These are phyloP conservation scores for Apostasia ramifera DNA, from an alignment of 106 monocot species.

Conservation along the genomic window DNA sequence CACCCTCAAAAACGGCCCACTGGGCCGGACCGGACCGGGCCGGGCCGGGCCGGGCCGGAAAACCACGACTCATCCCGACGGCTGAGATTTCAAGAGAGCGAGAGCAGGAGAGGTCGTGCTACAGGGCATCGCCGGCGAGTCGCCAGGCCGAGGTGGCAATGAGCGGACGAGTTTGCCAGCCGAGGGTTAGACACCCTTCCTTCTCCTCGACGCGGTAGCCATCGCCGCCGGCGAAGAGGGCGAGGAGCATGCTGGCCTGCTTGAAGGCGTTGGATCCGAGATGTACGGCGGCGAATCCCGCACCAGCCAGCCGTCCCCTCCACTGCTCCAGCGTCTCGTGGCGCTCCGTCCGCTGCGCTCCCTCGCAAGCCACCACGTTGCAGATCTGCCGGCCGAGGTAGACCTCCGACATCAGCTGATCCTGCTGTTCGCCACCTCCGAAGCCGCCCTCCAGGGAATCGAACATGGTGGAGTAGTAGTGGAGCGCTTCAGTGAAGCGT, in stretches of 20 bases:
- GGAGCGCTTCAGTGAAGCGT: slow-evolving; percentile 87
- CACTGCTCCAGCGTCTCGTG: slow-evolving; percentile 79
- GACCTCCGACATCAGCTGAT: slow-evolving; percentile 62
- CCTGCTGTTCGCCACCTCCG: slow-evolving; percentile 18
- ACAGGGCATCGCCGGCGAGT: background rate
- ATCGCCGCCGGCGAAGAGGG: slow-evolving; percentile 66
- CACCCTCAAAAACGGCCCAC: too few species aligned
- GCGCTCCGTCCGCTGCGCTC: slow-evolving; percentile 62
- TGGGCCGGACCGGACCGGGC: too few species aligned
- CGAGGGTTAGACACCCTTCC: slow-evolving; percentile 85
- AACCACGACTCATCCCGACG: too few species aligned
- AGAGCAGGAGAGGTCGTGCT: too few species aligned
- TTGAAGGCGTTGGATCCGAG: slow-evolving; percentile 88
- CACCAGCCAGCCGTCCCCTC: slow-evolving; percentile 35
- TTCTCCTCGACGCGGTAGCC: slow-evolving; percentile 87
- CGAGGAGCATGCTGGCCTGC: slow-evolving; percentile 86
- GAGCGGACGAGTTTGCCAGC: slow-evolving; percentile 88
- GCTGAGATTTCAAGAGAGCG: too few species aligned
- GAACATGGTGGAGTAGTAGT: slow-evolving; percentile 96
- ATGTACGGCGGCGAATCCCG: slow-evolving; percentile 62
- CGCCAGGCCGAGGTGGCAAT: slow-evolving; percentile 94
- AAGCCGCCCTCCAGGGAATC: slow-evolving; percentile 74
- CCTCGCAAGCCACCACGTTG: slow-evolving; percentile 92
- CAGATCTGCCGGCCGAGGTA: slow-evolving; percentile 83
- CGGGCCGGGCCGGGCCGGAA: too few species aligned